phyloP scores from a whole-genome alignment of 2,329 filamentous ascomycete species.

The Alternaria sp. region DNA sequence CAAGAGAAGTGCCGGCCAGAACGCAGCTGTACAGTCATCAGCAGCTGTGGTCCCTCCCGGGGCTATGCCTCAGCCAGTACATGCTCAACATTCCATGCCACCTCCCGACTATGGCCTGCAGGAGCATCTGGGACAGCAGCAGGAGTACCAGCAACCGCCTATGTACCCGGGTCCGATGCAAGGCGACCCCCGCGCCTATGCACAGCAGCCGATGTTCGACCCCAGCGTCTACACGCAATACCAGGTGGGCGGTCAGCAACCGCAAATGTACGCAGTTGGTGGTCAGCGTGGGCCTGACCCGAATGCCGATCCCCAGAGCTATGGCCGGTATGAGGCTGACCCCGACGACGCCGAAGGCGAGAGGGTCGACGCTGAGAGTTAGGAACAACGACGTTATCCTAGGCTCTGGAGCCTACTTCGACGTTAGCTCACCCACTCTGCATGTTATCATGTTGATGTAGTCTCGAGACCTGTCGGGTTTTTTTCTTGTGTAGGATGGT shows the following conservation, averaged over 20 bases:
- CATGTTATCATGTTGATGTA: neutral
- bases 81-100: slow-evolving; percentile 60
- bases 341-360: slow-evolving; percentile 51
- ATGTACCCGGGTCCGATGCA: slow-evolving; percentile 87
- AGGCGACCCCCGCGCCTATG: slow-evolving; percentile 74
- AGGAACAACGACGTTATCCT: neutral
- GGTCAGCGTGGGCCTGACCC: slow-evolving; percentile 48
- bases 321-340: slow-evolving; percentile 46
- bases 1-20: slow-evolving; percentile 64
- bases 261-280: slow-evolving; percentile 54
- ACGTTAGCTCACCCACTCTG: neutral
- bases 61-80: slow-evolving; percentile 50
- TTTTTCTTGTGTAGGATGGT: neutral
- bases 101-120: slow-evolving; percentile 64
- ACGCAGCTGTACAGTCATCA: slow-evolving; percentile 50
- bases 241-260: slow-evolving; percentile 81
- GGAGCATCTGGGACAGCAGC: slow-evolving; percentile 64
- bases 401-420: neutral
- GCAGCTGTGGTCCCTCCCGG: slow-evolving; percentile 46
- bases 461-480: neutral
- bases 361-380: slow-evolving; percentile 48
- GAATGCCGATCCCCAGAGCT: slow-evolving; percentile 47
- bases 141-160: slow-evolving; percentile 78
- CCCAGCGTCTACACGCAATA: slow-evolving; percentile 84
- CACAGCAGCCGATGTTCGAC: slow-evolving; percentile 81